A percentile compares a stretch with the other conserved stretches of the same genome.
Evolutionary conservation across 768 basidiomycete genomes (phyloP).

Genomic region (Boletus subcaerulescens): DNA sequence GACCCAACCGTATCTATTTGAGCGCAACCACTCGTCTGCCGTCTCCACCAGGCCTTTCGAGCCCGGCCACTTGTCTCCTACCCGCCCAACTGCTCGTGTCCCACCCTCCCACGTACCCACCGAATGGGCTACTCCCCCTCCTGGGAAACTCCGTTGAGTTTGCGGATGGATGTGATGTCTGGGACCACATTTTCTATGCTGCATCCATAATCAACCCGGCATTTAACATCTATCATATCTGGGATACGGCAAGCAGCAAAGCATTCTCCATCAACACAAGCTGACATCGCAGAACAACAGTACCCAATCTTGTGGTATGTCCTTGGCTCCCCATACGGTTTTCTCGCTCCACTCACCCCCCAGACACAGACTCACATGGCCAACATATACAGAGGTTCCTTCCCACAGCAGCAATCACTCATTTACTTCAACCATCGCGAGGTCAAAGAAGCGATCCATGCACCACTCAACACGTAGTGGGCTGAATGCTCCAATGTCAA

Average conservation of each 20-base stretch:
- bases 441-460: constrained; percentile 66
- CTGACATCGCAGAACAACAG: constrained; percentile 10
- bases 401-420: constrained; percentile 53
- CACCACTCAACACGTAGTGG: constrained; percentile 60
- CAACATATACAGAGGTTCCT: constrained; percentile 45
- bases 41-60: no score
- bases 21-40: no score
- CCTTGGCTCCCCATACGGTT: constrained; percentile 70
- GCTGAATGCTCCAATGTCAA: constrained; percentile 54
- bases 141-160: constrained; percentile 52
- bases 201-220: constrained; percentile 66
- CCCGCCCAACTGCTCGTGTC: no score
- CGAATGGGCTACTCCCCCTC: constrained; percentile 61
- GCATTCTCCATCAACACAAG: neutral
- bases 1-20: no score
- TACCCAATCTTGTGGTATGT: constrained; percentile 77
- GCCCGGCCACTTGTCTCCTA: no score
- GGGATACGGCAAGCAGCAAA: constrained; percentile 51
- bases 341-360: neutral
- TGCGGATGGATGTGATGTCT: constrained; percentile 60
- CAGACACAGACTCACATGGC: neutral
- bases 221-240: constrained; percentile 75
- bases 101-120: constrained; percentile 76
- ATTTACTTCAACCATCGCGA: constrained; percentile 69
- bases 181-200: constrained; percentile 64